phyloP scores from a whole-genome alignment of 2,329 filamentous ascomycete species.

The Colletotrichum chlorophyti region DNA sequence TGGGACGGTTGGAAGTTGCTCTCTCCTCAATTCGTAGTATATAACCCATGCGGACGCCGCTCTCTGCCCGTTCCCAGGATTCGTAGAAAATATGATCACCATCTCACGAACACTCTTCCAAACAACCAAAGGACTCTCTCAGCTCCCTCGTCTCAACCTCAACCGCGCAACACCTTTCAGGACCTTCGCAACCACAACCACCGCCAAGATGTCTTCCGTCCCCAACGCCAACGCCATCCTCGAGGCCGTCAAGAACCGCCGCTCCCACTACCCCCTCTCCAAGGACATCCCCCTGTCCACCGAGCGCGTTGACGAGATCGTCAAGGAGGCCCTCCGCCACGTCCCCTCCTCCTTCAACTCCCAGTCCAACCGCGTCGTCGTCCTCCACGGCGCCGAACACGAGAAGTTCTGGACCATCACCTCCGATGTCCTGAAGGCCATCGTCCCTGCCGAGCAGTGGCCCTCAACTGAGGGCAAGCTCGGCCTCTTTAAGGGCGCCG shows the following conservation, averaged over 20 bases:
- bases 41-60: conserved; percentile 5
- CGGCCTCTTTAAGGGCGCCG: conserved; percentile 69
- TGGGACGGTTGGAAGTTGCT: conserved; percentile 13
- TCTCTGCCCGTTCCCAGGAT: not conserved
- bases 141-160: not conserved
- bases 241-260: conserved; percentile 70
- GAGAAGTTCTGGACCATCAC: conserved; percentile 85
- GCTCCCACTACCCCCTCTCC: conserved; percentile 72
- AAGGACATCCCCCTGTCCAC: conserved; percentile 67
- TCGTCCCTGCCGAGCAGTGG: conserved; percentile 72
- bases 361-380: conserved; percentile 79
- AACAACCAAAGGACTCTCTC: conserved; percentile 12
- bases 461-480: conserved; percentile 54
- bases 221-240: conserved; percentile 60
- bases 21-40: not conserved
- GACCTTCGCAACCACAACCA: conserved; percentile 16
- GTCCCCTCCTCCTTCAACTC: conserved; percentile 88
- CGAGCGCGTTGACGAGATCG: conserved; percentile 68
- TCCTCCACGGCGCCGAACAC: conserved; percentile 84
- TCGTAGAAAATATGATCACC: not conserved
- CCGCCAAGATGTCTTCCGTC: conserved; percentile 30
- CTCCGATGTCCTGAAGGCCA: conserved; percentile 67
- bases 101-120: conserved; percentile 14
- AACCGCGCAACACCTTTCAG: not conserved
- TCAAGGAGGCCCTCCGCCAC: conserved; percentile 68